Evolutionary conservation across 148 eudicot species (phyloP).

Genomic region (Vaccinium darrowii): DNA sequence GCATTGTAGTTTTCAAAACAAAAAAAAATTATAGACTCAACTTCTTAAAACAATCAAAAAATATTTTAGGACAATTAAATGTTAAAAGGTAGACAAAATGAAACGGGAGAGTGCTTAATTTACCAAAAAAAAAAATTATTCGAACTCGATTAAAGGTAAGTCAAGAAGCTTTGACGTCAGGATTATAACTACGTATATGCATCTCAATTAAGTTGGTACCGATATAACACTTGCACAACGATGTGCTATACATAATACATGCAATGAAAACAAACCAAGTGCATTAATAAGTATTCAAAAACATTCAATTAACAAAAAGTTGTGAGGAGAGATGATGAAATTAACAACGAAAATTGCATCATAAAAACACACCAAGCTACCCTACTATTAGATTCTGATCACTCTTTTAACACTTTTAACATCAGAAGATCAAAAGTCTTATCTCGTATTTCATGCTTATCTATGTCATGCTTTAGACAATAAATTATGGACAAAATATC

Average conservation of each 20-base stretch:
- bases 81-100: not conserved
- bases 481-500: not conserved
- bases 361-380: not conserved
- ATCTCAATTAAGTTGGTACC: too few relatives aligned
- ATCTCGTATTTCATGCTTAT: not conserved
- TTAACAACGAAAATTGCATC: not conserved
- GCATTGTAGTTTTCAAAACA: too few relatives aligned
- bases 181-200: not conserved
- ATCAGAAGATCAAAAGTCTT: not conserved
- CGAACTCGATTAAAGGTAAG: not conserved
- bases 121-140: not conserved
- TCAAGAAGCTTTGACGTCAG: not conserved
- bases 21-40: not conserved
- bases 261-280: not conserved
- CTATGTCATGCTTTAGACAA: not conserved
- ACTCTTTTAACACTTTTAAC: not conserved
- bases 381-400: not conserved
- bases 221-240: not conserved
- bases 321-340: too few relatives aligned
- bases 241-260: not conserved
- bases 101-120: not conserved
- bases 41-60: not conserved
- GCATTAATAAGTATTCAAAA: not conserved
- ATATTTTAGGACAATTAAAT: not conserved
- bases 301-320: not conserved